Evolutionary conservation across 139 green algal species (phyloP), one percentile per base, ranked within the genome.

Genomic region (Chlamydomonas incerta): DNA sequence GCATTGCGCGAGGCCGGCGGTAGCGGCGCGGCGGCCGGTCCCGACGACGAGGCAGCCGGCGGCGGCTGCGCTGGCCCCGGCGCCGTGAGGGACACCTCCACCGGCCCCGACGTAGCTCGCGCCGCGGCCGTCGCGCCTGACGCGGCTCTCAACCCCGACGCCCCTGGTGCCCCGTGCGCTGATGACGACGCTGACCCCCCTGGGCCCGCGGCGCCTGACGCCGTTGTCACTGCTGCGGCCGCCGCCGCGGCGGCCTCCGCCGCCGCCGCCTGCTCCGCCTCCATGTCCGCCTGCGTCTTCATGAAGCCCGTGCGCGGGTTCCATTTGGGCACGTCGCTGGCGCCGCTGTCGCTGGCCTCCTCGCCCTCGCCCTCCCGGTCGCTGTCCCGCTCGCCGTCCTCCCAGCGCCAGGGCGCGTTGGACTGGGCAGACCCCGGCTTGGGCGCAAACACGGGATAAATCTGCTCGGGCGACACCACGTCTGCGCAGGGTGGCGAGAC

Each of bases 301-400:
- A 90, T 90, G 72, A 93, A 93, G 2, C 90, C 90, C 8, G 87
- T 93, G 28, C 79, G 68, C 4, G 90, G 90, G 74, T 93, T 93
- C 90, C 90, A 93, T 35, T 85, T 76, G 11, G 85, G 87, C 33
- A 74, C 55, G 17, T 74, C 47, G 21, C 33, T n/a, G 65, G 29
- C n/a, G 3, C 24, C 72, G 65, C 77, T 65, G 58, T 29, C 82
- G 35, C n/a, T 77, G 29, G 68, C 70, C 9, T 67, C 63, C 29
- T 84, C 76, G 5, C 82, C 50, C 17, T 66, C 26, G 34, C 81
- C 76, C 6, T 86, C 26, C 33, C 67, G 37, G n/a, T 26, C 21
- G 23, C 15, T 14, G 41, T 76, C 31, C 8, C 35, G 46, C 13
- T 69, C 79, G 35, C 84, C 79, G 17, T 85, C 76, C 9, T 68